A percentile compares a stretch with the other conserved stretches of the same genome.
Evolutionary conservation across 257 asterid genomes (phyloP).

Genomic region (Solanum tarapatanum): DNA sequence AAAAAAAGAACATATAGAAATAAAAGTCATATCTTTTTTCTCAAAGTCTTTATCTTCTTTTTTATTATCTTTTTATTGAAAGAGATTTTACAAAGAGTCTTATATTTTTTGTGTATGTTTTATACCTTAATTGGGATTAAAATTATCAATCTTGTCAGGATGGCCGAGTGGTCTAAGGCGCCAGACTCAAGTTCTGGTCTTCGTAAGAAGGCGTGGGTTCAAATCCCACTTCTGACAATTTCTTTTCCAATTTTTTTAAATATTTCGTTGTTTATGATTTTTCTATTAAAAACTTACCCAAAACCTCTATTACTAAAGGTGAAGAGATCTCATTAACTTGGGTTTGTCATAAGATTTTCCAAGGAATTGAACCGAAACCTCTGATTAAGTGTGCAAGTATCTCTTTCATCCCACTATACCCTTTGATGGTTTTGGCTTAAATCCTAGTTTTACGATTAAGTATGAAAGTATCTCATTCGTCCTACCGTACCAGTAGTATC

Average conservation of each 20-base stretch:
- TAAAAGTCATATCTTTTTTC: background rate
- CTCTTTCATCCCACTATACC: too few species aligned
- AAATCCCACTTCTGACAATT: conserved; percentile 56
- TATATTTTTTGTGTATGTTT: too few species aligned
- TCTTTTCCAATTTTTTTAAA: background rate
- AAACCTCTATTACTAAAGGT: background rate
- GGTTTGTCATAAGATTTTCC: background rate
- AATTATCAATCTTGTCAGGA: conserved; percentile 27
- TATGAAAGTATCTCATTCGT: background rate
- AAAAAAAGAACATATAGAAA: background rate
- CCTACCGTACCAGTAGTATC: background rate
- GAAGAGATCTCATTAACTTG: background rate
- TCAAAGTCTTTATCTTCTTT: background rate
- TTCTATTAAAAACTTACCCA: background rate
- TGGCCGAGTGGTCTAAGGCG: conserved; percentile 99
- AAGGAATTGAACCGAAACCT: rapidly evolving
- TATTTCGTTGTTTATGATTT: background rate
- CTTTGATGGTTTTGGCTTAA: background rate
- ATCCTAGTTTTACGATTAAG: rapidly evolving
- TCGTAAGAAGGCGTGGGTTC: conserved; percentile 85
- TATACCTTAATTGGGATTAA: rapidly evolving
- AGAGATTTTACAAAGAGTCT: background rate
- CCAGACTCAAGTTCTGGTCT: conserved; percentile 96
- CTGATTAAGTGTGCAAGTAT: rapidly evolving
- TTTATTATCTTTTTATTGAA: background rate